Percentiles rank a stretch among this genome's conserved stretches.
phyloP scores from a whole-genome alignment of 208 protist species.

The Trichomonas gallinae region DNA sequence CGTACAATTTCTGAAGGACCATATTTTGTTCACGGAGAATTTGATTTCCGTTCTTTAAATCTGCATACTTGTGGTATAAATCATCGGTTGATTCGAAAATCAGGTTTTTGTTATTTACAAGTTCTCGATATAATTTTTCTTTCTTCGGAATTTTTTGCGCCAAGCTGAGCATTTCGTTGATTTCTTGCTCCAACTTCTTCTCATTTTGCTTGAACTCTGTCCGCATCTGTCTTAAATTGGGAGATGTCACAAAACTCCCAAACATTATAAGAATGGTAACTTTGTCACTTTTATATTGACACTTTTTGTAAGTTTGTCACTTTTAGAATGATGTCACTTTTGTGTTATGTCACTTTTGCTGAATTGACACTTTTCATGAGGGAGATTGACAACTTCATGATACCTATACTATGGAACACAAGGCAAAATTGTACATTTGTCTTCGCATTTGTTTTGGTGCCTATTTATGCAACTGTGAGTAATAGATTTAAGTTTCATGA shows the following conservation, averaged over 20 bases:
- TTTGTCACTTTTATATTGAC: too few species aligned
- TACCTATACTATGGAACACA: too few species aligned
- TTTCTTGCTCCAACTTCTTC: background rate
- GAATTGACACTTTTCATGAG: too few species aligned
- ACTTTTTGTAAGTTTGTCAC: too few species aligned
- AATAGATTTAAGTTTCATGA: too few species aligned
- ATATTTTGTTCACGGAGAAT: background rate
- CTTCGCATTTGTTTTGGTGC: too few species aligned
- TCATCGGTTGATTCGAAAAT: background rate
- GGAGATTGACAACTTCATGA: too few species aligned
- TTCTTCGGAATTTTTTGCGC: background rate
- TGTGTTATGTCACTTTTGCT: too few species aligned
- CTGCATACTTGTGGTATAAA: background rate
- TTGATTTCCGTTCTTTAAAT: background rate
- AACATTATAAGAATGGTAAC: too few species aligned
- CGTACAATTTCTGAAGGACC: background rate
- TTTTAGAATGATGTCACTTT: too few species aligned
- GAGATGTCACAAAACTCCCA: background rate
- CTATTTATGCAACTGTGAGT: too few species aligned
- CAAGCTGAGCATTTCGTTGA: background rate
- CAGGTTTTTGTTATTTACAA: background rate
- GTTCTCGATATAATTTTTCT: background rate
- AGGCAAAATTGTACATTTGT: too few species aligned
- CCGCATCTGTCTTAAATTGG: background rate
- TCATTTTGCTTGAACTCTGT: background rate